phyloP scores from a whole-genome alignment of 176 grass and related monocot genomes.

The Eleusine coracana region DNA sequence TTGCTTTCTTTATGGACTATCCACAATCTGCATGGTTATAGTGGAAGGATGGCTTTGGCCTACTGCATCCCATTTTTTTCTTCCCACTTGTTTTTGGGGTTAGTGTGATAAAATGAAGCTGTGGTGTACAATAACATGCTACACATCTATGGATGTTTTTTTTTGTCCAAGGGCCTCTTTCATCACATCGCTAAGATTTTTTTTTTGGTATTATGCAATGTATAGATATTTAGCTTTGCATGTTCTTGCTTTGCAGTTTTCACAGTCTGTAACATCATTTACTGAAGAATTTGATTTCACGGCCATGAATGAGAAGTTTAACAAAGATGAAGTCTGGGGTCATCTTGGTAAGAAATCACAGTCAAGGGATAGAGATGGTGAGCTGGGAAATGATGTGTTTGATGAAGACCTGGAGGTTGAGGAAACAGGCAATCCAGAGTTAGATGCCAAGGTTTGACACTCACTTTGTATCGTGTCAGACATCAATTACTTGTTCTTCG shows the following conservation, averaged over 20 bases:
- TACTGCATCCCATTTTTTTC: not conserved
- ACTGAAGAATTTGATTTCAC: conserved; percentile 94
- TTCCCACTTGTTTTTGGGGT: not conserved
- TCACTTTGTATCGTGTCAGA: not conserved
- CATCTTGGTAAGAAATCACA: conserved; percentile 81
- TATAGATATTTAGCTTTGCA: conserved; percentile 10
- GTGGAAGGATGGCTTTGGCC: not conserved
- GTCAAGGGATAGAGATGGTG: conserved; percentile 68
- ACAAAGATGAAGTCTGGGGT: conserved; percentile 93
- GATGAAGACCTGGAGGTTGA: conserved; percentile 60
- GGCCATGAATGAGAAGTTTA: conserved; percentile 95
- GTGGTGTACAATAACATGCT: not conserved
- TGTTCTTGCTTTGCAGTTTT: conserved; percentile 46
- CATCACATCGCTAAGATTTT: not conserved
- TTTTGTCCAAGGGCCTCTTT: conserved; percentile 9
- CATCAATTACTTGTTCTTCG: not conserved
- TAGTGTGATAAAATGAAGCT: not conserved
- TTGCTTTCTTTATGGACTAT: not conserved
- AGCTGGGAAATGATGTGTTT: conserved; percentile 67
- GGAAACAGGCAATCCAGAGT: conserved; percentile 52
- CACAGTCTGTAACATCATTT: conserved; percentile 61
- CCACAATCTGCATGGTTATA: not conserved
- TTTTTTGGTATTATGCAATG: not conserved
- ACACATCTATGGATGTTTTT: not conserved
- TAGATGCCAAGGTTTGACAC: conserved; percentile 52